Evolutionary conservation across 139 green algal genomes (phyloP), one percentile per base, ranked within the genome.

Genomic region (Diplosphaera chodatii): DNA sequence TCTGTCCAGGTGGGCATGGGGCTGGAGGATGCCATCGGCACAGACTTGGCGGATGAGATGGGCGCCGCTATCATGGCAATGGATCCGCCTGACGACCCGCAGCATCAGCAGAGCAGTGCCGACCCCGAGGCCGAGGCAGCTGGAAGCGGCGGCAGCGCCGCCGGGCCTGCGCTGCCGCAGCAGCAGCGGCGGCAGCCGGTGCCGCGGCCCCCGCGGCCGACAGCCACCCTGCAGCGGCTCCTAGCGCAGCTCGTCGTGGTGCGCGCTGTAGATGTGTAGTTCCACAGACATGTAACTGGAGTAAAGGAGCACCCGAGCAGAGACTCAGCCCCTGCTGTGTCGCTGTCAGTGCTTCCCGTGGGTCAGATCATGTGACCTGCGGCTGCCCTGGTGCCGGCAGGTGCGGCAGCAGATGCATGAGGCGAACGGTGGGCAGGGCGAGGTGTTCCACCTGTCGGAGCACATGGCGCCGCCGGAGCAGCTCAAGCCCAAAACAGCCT

Each of bases 221-320:
- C 76, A 70, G 84, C 82, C 40, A 41, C 34, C 1, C 66, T 92
- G 59, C 84, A 92, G 75, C 20, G 70, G 62, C 64, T 88, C 34
- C 72, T 92, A 71, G 74, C 67, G 66, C 87, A 92, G 68, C 77
- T 92, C 34, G 80, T 83, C 25, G 72, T 75, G 29, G 80, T 78
- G 37, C n/a, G n/a, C n/a, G n/a, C n/a, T n/a, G n/a, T n/a, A n/a
- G n/a, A n/a, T n/a, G n/a, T n/a, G n/a, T n/a, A n/a, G n/a, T n/a
- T n/a, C n/a, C n/a, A n/a, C n/a, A n/a, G n/a, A n/a, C n/a, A n/a
- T n/a, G n/a, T n/a, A n/a, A n/a, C n/a, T n/a, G n/a, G n/a, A n/a
- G n/a, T n/a, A n/a, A n/a, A n/a, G n/a, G n/a, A n/a, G n/a, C n/a
- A n/a, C n/a, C n/a, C n/a, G n/a, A n/a, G n/a, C n/a, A n/a, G n/a